Evolutionary conservation across 179 eudicot genomes (phyloP).

Genomic region (Heliamphora ciliata): DNA sequence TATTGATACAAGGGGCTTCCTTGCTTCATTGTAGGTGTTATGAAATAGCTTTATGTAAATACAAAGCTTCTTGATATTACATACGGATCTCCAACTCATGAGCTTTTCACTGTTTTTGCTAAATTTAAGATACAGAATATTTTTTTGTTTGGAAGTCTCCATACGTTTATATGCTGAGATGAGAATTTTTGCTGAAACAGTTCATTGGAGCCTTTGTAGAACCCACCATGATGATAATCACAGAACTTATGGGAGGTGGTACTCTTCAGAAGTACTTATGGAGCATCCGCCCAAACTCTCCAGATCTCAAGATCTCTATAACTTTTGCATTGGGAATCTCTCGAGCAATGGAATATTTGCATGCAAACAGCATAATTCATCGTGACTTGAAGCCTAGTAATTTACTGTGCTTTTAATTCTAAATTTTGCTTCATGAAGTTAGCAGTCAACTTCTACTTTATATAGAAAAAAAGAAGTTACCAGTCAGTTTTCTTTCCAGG

Average conservation of each 20-base stretch:
- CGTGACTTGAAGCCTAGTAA: constrained; percentile 45
- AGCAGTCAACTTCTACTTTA: background rate
- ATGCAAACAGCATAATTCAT: constrained; percentile 37
- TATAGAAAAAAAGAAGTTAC: no score
- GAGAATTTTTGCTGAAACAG: constrained; percentile 22
- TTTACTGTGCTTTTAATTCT: background rate
- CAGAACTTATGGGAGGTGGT: constrained; percentile 43
- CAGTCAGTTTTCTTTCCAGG: background rate
- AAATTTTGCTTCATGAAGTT: background rate
- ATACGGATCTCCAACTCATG: background rate
- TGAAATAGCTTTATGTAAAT: background rate
- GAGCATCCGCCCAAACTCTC: constrained; percentile 30
- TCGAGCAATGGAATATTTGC: constrained; percentile 43
- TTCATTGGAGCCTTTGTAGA: constrained; percentile 36
- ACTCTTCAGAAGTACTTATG: constrained; percentile 37
- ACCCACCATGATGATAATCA: constrained; percentile 38
- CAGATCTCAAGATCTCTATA: constrained; percentile 28
- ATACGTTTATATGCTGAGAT: constrained; percentile 5
- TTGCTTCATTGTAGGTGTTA: background rate
- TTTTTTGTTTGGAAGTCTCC: background rate
- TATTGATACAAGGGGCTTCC: background rate
- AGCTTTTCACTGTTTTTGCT: background rate
- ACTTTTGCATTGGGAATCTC: constrained; percentile 39
- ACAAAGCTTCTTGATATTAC: background rate
- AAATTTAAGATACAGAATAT: background rate